phyloP scores from a whole-genome alignment of 495 filamentous ascomycete genomes.

The Parathielavia appendiculata region DNA sequence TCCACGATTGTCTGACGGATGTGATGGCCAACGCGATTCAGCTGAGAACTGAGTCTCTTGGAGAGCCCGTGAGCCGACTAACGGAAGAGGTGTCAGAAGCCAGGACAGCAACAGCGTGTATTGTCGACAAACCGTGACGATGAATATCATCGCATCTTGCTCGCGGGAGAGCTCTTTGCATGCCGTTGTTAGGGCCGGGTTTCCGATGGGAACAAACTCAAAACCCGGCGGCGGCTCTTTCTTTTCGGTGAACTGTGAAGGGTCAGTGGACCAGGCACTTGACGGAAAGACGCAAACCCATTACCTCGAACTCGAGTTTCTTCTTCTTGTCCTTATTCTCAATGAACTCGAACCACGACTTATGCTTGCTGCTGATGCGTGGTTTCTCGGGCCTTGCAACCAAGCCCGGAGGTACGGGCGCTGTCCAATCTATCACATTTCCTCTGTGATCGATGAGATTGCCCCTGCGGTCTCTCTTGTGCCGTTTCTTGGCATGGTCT shows the following conservation, averaged over 20 bases:
- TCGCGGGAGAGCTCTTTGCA: conserved; percentile 79
- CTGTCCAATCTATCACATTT: conserved; percentile 29
- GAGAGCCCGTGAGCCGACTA: conserved; percentile 20
- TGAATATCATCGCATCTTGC: conserved; percentile 61
- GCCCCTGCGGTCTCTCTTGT: conserved; percentile 30
- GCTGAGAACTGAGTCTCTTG: conserved; percentile 40
- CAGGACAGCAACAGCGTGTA: neutral
- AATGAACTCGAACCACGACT: conserved; percentile 50
- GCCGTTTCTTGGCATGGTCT: conserved; percentile 32
- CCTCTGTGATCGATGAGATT: conserved; percentile 27
- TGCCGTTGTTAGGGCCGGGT: conserved; percentile 63
- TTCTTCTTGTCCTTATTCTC: conserved; percentile 55
- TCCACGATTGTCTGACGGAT: conserved; percentile 51
- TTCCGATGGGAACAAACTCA: conserved; percentile 76
- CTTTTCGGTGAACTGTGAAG: conserved; percentile 39
- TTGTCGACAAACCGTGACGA: conserved; percentile 64
- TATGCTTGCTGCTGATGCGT: conserved; percentile 43
- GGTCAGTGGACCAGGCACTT: conserved; percentile 23
- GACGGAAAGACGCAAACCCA: neutral
- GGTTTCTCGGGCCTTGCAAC: conserved; percentile 29
- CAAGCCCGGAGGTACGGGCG: conserved; percentile 31
- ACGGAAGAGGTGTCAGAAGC: conserved; percentile 10
- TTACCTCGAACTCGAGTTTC: conserved; percentile 49
- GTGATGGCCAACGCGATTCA: conserved; percentile 78
- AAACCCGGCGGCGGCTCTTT: conserved; percentile 64